These are phyloP conservation scores for Fusarium nodosum DNA, from an alignment of 2,329 filamentous ascomycete genomes.

Conservation along the genomic window DNA sequence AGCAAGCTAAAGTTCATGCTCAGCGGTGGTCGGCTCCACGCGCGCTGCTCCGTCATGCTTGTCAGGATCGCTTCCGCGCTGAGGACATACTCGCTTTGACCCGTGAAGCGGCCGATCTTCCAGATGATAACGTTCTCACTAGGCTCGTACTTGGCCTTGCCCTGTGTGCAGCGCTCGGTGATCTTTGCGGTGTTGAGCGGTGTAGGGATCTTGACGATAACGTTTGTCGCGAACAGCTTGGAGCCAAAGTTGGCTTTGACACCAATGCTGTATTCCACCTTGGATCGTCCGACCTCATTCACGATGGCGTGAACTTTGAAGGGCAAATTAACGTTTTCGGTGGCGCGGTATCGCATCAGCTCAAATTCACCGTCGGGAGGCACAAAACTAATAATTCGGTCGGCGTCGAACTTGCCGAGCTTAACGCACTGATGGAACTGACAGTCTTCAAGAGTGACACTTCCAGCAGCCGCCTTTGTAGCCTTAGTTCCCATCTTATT, in stretches of 20 bases:
- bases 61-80: conserved; percentile 94
- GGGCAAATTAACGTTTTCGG: conserved; percentile 97
- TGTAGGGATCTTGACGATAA: conserved; percentile 92
- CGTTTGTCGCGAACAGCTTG: conserved; percentile 97
- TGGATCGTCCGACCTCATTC: conserved; percentile 95
- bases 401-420: conserved; percentile 94
- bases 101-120: conserved; percentile 99
- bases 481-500: conserved; percentile 87
- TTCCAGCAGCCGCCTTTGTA: conserved; percentile 94
- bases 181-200: conserved; percentile 97
- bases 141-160: conserved; percentile 98
- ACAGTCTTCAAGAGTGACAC: conserved; percentile 96
- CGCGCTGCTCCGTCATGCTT: conserved; percentile 98
- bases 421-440: conserved; percentile 99
- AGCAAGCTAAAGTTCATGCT: conserved; percentile 92
- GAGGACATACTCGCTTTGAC: conserved; percentile 96
- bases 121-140: conserved; percentile 98
- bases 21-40: conserved; percentile 93
- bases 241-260: conserved; percentile 97
- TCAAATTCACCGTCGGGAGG: conserved; percentile 98
- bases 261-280: conserved; percentile 98
- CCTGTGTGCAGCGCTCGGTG: conserved; percentile 91
- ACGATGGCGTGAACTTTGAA: conserved; percentile 99
- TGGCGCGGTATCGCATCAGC: conserved; percentile 97
- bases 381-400: conserved; percentile 96